phyloP scores from a whole-genome alignment of 2,329 filamentous ascomycete species.

The Periconia digitata region DNA sequence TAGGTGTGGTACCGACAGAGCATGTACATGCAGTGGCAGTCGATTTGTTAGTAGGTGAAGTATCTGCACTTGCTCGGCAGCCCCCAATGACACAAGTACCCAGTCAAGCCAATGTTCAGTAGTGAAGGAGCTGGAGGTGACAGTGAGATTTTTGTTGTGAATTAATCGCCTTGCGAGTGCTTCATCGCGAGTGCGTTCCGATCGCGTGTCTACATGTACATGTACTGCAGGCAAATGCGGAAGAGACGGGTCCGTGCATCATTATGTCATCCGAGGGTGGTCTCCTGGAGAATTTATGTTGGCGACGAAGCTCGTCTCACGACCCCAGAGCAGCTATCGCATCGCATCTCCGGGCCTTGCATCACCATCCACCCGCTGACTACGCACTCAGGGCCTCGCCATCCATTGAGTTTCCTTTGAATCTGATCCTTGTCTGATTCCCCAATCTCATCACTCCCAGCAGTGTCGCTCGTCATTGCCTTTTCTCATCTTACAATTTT shows the following conservation, averaged over 20 bases:
- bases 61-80: not conserved
- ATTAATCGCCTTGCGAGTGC: no score
- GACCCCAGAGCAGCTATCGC: conserved; percentile 5
- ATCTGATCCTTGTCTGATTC: not conserved
- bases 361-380: not conserved
- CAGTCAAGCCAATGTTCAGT: no score
- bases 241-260: conserved; percentile 11
- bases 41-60: not conserved
- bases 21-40: not conserved
- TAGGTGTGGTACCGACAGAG: not conserved
- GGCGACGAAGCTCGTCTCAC: conserved; percentile 12
- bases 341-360: not conserved
- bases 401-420: conserved; percentile 12
- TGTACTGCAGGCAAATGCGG: no score
- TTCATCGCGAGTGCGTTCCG: no score
- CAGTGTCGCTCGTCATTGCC: no score
- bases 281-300: conserved; percentile 31
- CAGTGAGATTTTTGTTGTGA: no score
- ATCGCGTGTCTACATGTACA: no score
- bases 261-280: conserved; percentile 29
- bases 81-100: not conserved
- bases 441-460: not conserved
- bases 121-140: no score
- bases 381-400: not conserved
- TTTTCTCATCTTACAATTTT: no score